Evolutionary conservation across 1,284 basidiomycete species (phyloP).

Genomic region (Wallemia hederae): DNA sequence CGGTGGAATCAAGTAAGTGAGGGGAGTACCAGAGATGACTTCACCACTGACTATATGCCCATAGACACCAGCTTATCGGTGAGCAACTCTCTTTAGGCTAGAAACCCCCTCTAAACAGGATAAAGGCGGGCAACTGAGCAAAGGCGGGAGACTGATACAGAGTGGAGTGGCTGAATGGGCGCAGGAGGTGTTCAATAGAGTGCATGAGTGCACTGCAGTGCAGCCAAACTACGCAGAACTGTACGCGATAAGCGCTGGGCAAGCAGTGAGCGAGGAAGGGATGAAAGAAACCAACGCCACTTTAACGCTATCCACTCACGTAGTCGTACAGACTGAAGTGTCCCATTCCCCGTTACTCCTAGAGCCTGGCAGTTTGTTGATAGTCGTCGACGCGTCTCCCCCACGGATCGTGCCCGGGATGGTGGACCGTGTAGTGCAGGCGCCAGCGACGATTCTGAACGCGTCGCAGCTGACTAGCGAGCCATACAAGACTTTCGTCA

Average conservation of each 20-base stretch:
- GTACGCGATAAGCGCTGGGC: neutral
- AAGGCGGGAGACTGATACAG: neutral
- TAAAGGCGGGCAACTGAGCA: neutral
- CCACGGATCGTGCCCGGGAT: neutral
- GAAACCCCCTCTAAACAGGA: too few relatives aligned
- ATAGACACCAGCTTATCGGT: neutral
- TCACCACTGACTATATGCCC: too few relatives aligned
- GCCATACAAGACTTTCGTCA: too few relatives aligned
- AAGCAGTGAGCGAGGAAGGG: neutral
- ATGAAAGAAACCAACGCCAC: neutral
- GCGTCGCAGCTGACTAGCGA: neutral
- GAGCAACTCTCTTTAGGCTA: neutral
- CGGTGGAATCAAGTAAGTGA: neutral
- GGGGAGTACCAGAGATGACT: too few relatives aligned
- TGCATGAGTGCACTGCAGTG: neutral
- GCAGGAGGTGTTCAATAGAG: neutral
- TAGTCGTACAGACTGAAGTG: neutral
- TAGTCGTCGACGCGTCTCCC: neutral
- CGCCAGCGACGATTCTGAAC: neutral
- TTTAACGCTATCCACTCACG: neutral
- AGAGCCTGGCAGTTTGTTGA: neutral
- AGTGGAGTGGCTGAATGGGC: neutral
- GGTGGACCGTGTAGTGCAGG: neutral
- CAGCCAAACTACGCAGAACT: neutral
- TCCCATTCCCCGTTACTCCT: neutral